These are phyloP conservation scores for Rhizophagus sp. DNA, from an alignment of 192 early-diverging fungal species.

Conservation along the genomic window DNA sequence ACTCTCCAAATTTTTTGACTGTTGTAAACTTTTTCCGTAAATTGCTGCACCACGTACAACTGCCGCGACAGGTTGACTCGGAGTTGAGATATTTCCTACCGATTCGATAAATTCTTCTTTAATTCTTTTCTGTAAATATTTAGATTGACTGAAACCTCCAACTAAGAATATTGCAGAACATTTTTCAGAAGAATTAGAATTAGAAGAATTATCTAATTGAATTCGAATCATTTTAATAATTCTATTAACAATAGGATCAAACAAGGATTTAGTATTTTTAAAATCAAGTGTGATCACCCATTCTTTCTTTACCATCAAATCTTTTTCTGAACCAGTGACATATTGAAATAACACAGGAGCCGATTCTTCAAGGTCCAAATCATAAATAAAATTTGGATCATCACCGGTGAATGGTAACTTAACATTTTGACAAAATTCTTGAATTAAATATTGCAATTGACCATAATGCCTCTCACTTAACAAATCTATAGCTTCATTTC, in stretches of 20 bases:
- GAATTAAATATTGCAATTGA: constrained; percentile 6
- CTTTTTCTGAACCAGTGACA: neutral
- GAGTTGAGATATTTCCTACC: constrained; percentile 46
- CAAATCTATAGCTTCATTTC: neutral
- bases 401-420: neutral
- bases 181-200: constrained; percentile 3
- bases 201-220: constrained; percentile 42
- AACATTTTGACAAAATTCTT: neutral
- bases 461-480: neutral
- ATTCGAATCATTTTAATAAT: constrained; percentile 52
- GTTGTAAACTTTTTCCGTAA: constrained; percentile 34
- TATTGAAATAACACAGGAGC: neutral
- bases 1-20: no score
- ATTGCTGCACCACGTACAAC: constrained; percentile 56
- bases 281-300: constrained; percentile 40
- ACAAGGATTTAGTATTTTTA: constrained; percentile 50
- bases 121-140: constrained; percentile 51
- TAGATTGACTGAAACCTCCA: constrained; percentile 57
- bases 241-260: constrained; percentile 57
- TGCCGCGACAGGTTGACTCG: constrained; percentile 47
- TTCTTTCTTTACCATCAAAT: constrained; percentile 41
- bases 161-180: constrained; percentile 57
- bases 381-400: neutral
- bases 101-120: constrained; percentile 45
- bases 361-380: neutral